These are phyloP conservation scores for Dissophora ornata DNA, from an alignment of 192 early-diverging fungal species.

Conservation along the genomic window DNA sequence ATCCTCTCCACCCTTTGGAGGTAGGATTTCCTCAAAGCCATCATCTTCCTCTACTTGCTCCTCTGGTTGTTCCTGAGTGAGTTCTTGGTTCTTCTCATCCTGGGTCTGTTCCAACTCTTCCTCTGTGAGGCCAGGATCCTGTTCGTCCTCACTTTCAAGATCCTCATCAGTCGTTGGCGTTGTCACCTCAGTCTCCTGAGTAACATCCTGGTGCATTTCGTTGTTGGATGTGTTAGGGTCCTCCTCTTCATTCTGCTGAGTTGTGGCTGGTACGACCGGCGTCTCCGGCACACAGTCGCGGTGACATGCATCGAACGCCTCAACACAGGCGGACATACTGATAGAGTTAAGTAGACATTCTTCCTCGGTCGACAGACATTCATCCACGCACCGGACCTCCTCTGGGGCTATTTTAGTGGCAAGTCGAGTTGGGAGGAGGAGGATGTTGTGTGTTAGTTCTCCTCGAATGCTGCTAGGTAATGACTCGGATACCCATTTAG, in stretches of 20 bases:
- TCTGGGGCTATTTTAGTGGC: slow-evolving; percentile 7
- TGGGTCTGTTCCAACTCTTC: neutral
- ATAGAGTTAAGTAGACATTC: slow-evolving; percentile 19
- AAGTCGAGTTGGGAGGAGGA: no score
- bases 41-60: slow-evolving; percentile 5
- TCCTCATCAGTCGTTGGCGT: neutral
- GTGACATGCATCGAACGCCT: slow-evolving; percentile 6
- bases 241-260: neutral
- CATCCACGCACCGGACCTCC: neutral
- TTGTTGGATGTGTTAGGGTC: neutral
- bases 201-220: slow-evolving; percentile 14
- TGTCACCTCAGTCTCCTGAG: neutral
- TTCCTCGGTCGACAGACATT: slow-evolving; percentile 19
- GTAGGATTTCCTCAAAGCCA: slow-evolving; percentile 3
- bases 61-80: neutral
- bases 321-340: slow-evolving; percentile 17
- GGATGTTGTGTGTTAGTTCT: no score
- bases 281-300: slow-evolving; percentile 4
- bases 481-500: no score
- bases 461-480: no score
- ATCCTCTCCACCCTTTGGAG: slow-evolving; percentile 17
- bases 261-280: neutral
- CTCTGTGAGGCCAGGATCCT: neutral
- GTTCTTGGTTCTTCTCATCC: neutral
- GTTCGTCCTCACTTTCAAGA: neutral